These are phyloP conservation scores for Arthrobotrys musiformis DNA, from an alignment of 2,329 filamentous ascomycete species.

Conservation along the genomic window DNA sequence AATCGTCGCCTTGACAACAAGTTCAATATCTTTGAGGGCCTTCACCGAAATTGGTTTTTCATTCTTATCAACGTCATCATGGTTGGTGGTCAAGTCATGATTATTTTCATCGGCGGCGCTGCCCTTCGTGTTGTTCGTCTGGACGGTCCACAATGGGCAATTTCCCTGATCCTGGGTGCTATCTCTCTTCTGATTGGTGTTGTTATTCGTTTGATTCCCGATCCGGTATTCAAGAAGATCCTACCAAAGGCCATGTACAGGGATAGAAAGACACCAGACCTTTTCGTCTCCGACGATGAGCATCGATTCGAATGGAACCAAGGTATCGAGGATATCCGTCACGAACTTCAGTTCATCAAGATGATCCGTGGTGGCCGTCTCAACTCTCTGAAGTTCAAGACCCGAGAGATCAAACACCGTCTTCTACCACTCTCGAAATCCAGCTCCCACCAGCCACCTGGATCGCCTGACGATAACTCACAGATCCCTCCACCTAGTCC, in stretches of 20 bases:
- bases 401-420: constrained; percentile 71
- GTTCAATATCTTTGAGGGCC: constrained; percentile 71
- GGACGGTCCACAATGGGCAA: constrained; percentile 68
- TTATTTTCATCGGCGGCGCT: constrained; percentile 69
- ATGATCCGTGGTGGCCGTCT: constrained; percentile 82
- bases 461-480: constrained; percentile 71
- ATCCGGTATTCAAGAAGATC: constrained; percentile 69
- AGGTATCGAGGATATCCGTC: constrained; percentile 77
- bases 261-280: constrained; percentile 60
- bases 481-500: constrained; percentile 67
- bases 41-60: constrained; percentile 70
- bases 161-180: constrained; percentile 66
- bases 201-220: constrained; percentile 67
- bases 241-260: constrained; percentile 53
- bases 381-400: constrained; percentile 77
- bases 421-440: constrained; percentile 76
- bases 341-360: constrained; percentile 83
- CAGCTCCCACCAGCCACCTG: constrained; percentile 70
- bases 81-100: constrained; percentile 69
- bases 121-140: constrained; percentile 68
- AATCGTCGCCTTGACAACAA: constrained; percentile 73
- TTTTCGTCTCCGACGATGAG: constrained; percentile 74
- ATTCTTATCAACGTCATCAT: constrained; percentile 70
- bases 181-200: constrained; percentile 68
- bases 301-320: constrained; percentile 74